A percentile compares a stretch with the other conserved stretches of the same genome.
Evolutionary conservation across 2,329 filamentous ascomycete genomes (phyloP).

Genomic region (Talaromyces islandicus): DNA sequence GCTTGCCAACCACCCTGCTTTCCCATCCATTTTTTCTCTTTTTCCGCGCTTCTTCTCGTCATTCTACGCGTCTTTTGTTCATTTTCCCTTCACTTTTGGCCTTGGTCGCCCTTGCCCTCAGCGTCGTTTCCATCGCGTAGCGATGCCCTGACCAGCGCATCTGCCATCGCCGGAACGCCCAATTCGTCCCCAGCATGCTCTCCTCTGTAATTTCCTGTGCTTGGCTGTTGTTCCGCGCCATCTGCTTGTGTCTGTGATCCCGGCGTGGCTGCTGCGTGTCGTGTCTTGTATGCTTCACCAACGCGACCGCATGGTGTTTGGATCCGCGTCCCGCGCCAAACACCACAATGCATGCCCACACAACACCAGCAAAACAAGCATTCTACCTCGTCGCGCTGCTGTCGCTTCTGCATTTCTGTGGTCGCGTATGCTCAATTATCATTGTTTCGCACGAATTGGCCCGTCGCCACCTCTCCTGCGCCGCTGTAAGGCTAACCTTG

Average conservation of each 20-base stretch:
- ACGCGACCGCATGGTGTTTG: slow-evolving; percentile 12
- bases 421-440: slow-evolving; percentile 6
- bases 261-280: not conserved
- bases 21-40: slow-evolving; percentile 12
- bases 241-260: not conserved
- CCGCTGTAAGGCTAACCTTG: not conserved
- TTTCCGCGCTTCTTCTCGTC: slow-evolving; percentile 8
- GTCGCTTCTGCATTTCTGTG: slow-evolving; percentile 4
- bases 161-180: not conserved
- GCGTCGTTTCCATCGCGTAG: not conserved
- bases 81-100: slow-evolving; percentile 18
- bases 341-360: not conserved
- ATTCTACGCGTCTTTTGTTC: slow-evolving; percentile 16
- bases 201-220: not conserved
- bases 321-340: slow-evolving; percentile 9
- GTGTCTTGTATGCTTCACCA: not conserved
- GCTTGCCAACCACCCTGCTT: slow-evolving; percentile 20
- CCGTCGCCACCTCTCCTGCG: not conserved
- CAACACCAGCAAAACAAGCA: not conserved
- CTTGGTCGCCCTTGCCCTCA: slow-evolving; percentile 15
- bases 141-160: not conserved
- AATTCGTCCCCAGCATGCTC: not conserved
- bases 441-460: not conserved
- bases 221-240: not conserved
- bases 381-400: not conserved